Evolutionary conservation across 495 filamentous ascomycete genomes (phyloP), one percentile per base, ranked within the genome.

Genomic region (Xylaria longipes): DNA sequence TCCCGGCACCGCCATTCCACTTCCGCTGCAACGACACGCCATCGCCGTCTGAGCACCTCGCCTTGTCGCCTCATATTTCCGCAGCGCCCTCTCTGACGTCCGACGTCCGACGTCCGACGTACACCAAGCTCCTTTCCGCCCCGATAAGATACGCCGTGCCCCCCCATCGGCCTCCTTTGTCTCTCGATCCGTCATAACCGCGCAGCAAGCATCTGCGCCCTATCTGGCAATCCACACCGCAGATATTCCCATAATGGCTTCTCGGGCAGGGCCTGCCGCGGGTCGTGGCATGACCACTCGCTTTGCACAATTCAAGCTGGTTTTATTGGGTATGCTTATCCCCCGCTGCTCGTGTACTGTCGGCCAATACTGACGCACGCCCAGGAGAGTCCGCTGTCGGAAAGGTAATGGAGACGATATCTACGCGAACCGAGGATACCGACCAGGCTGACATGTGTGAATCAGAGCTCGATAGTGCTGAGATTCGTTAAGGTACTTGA

Each of bases 231-330:
- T 60, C 50, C 76, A 27, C 61, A 72, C 66, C 70, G 15, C 66
- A 68, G 50, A 62, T 31, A 56, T 37, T 61, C 17, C 68, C 69
- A 83, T 66, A 79, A 97, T 97, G 94, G 91, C 94, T 80, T 87
- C 92, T 78, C 87, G 94, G 85, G 87, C 75, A 76, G 77, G 90
- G 80, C 88, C 91, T 80, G 88, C 92, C 81, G 92, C 91, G 81
- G 87, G 88, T 79, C 90, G 93, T 73, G 93, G 92, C 79, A 80
- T 84, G 77, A 80, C 79, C 79, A 85, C 80, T 75, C 92, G 95
- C 77, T 99, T 99, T 84, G 96, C 96, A 74, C 96, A 99, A 87
- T 99, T 99, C 85, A 99, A 99, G 87, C 90, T 99, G 77, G 96
- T 99, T 70, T 86, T 99, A 77, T 86, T 99, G 72, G 96, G 96